Base-by-base conservation (phyloP, 2,329 filamentous ascomycete species). In the Aspergillus sp. region DNA sequence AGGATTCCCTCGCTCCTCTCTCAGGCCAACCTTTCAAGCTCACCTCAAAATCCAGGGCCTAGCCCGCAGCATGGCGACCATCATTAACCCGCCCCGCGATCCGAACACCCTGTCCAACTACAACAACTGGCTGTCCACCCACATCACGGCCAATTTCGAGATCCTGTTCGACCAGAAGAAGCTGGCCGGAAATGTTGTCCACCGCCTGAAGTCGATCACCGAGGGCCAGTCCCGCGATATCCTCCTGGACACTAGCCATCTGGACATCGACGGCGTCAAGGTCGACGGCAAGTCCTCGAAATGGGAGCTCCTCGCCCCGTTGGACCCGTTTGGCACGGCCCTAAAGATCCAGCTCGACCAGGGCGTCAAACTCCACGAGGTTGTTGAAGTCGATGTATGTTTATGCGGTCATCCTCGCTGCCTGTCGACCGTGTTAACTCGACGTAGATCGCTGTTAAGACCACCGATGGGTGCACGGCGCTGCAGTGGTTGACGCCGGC, bases 41-140 rank as follows among this genome's bases (percentile, higher is more conserved):
- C 10, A 22, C 19, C 10, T 22, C 6, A 22, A 22, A 22, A 29
- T 29, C 30, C 37, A 25, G 16, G 22, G 27, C 29, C 30, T 30
- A 30, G 53, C 48, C 25, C 55, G 52, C 39, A 58, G 51, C n/a
- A 60, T 64, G 55, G 53, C 55, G 25, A 49, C 44, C 15, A 47
- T 51, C 25, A 64, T 67, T 43, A 60, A 57, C 26, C 55, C 58
- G 28, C 64, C 69, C 31, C 75, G 84, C 52, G 89, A 96, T 63
- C 86, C 86, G 33, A 93, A 86, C 59, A 95, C 91, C 15, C 66
- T 91, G 37, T 82, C 84, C 55, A 96, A 96, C 67, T 95, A 95
- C 63, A 78, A 84, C 59, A 78, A 81, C 35, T 95, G 86, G 78
- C 70, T 75, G 40, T 94, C 85, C 12, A 78, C 73, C 55, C 86